These are phyloP conservation scores for Macrolepiota dolichaula DNA, from an alignment of 768 basidiomycete species.

Conservation along the genomic window DNA sequence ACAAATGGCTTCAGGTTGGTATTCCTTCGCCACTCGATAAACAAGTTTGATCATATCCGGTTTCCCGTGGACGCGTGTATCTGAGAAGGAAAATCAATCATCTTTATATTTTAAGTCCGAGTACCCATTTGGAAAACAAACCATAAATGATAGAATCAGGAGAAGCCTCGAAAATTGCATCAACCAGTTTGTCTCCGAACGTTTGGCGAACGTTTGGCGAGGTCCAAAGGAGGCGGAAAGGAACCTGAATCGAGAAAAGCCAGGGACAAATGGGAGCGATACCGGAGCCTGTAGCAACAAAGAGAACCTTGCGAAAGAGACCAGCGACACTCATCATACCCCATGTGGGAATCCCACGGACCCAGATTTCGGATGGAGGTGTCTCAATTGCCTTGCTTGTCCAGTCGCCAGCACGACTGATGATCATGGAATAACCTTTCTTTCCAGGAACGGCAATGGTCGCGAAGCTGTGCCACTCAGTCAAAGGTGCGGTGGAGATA, in stretches of 20 bases:
- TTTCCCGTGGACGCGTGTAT: constrained; percentile 34
- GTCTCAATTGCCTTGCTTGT: constrained; percentile 43
- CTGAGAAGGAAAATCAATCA: constrained; percentile 13
- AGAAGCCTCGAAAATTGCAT: constrained; percentile 34
- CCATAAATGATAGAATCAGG: constrained; percentile 35
- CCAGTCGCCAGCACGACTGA: constrained; percentile 58
- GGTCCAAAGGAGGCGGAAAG: constrained; percentile 38
- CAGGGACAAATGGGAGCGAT: constrained; percentile 44
- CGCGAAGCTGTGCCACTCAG: constrained; percentile 52
- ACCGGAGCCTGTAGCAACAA: constrained; percentile 53
- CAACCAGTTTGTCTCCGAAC: constrained; percentile 36
- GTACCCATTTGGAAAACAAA: background rate
- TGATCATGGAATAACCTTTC: constrained; percentile 47
- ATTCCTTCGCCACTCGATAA: constrained; percentile 32
- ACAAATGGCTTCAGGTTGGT: constrained; percentile 37
- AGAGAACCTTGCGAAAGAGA: constrained; percentile 47
- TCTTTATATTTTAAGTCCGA: background rate
- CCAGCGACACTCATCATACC: constrained; percentile 47
- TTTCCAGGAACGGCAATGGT: constrained; percentile 34
- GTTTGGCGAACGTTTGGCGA: constrained; percentile 37
- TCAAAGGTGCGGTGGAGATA: constrained; percentile 34
- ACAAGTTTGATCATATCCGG: constrained; percentile 39
- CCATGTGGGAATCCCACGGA: constrained; percentile 48
- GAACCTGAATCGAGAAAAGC: constrained; percentile 32
- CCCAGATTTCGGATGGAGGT: constrained; percentile 51